Evolutionary conservation across 495 filamentous ascomycete species (phyloP).

Genomic region (Penicillium lagena): DNA sequence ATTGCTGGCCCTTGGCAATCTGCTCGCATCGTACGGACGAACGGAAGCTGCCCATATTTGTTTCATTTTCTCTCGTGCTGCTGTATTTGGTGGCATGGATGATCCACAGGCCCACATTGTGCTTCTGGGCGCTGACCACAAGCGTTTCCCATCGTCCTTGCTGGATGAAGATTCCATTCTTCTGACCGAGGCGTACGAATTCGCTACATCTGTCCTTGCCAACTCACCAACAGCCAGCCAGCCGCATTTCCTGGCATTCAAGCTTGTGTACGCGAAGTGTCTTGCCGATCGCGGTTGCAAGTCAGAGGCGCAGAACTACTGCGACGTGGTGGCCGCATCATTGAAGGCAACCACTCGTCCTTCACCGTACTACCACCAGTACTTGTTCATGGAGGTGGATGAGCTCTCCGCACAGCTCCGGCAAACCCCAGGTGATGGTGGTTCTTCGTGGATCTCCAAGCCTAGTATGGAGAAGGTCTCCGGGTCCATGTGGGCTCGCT

Average conservation of each 20-base stretch:
- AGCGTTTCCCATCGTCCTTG: conserved; percentile 55
- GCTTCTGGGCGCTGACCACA: conserved; percentile 78
- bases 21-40: conserved; percentile 82
- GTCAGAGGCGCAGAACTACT: conserved; percentile 83
- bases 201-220: conserved; percentile 61
- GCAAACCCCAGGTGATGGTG: conserved; percentile 70
- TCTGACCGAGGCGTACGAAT: conserved; percentile 91
- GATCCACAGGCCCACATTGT: conserved; percentile 73
- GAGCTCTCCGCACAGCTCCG: conserved; percentile 76
- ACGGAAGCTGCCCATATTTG: conserved; percentile 90
- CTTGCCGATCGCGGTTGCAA: conserved; percentile 78
- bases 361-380: conserved; percentile 75
- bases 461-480: conserved; percentile 94
- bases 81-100: conserved; percentile 74
- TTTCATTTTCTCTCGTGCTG: conserved; percentile 54
- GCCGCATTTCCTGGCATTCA: conserved; percentile 84
- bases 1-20: conserved; percentile 70
- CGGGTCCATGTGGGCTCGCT: conserved; percentile 76
- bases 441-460: conserved; percentile 77
- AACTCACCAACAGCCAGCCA: conserved; percentile 49
- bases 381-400: conserved; percentile 68
- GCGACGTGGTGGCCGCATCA: conserved; percentile 72
- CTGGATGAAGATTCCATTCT: conserved; percentile 78
- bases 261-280: conserved; percentile 75
- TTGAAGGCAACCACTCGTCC: conserved; percentile 76